Conservation (phyloP, 192 early-diverging fungal species). For the Nowakowskiella sp. region DNA sequence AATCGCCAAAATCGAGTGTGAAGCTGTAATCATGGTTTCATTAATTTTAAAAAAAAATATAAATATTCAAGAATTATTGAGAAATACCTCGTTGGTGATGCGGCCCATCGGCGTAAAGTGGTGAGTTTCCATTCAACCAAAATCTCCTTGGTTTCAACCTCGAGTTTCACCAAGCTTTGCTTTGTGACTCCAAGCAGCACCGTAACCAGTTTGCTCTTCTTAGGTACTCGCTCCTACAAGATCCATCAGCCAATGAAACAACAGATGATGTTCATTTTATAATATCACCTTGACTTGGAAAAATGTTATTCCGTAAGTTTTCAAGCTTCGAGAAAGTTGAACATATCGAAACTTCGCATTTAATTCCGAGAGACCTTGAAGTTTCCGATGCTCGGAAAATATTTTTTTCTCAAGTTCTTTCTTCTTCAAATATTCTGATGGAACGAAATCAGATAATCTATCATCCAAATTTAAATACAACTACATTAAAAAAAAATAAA, state of each 20-base stretch:
- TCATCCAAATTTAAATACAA: background rate
- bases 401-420: slow-evolving; percentile 45
- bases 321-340: slow-evolving; percentile 43
- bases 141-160: slow-evolving; percentile 48
- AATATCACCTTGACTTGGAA: slow-evolving; percentile 48
- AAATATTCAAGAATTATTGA: background rate
- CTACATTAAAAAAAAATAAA: background rate
- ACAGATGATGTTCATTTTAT: too few species aligned
- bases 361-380: slow-evolving; percentile 45
- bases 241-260: background rate
- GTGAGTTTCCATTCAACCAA: slow-evolving; percentile 44
- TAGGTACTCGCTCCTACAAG: slow-evolving; percentile 28
- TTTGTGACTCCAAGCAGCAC: slow-evolving; percentile 52
- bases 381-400: slow-evolving; percentile 41
- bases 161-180: slow-evolving; percentile 39
- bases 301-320: slow-evolving; percentile 55
- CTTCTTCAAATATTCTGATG: slow-evolving; percentile 41
- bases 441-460: slow-evolving; percentile 42
- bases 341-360: slow-evolving; percentile 55
- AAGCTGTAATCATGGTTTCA: slow-evolving; percentile 22
- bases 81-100: slow-evolving; percentile 35
- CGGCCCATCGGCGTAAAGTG: slow-evolving; percentile 51
- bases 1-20: slow-evolving; percentile 58
- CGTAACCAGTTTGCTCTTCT: slow-evolving; percentile 36
- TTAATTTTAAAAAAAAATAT: slow-evolving; percentile 7